These are phyloP conservation scores for Cytospora chrysosperma DNA, from an alignment of 2,329 filamentous ascomycete genomes.

Conservation along the genomic window DNA sequence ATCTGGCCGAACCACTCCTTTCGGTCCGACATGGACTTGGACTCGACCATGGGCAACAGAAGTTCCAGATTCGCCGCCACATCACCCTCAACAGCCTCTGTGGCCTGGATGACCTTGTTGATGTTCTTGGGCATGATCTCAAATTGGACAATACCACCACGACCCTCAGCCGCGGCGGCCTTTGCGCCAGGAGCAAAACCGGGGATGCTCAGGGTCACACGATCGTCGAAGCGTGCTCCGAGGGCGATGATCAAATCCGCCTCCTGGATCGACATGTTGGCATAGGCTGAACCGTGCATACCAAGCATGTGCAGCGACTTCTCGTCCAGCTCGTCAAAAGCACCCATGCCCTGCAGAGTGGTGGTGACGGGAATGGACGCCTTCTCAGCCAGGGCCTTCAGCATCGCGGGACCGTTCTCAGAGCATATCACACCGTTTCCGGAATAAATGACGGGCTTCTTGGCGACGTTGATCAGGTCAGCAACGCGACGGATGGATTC, in stretches of 20 bases:
- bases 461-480: constrained; percentile 78
- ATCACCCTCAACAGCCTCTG: constrained; percentile 92
- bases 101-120: constrained; percentile 98
- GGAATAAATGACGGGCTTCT: constrained; percentile 94
- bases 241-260: constrained; percentile 94
- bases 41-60: constrained; percentile 70
- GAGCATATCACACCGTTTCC: constrained; percentile 84
- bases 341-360: constrained; percentile 89
- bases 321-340: constrained; percentile 87
- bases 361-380: constrained; percentile 91
- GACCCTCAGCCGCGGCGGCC: constrained; percentile 76
- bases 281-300: constrained; percentile 96
- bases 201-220: constrained; percentile 76
- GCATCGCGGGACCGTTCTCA: constrained; percentile 73
- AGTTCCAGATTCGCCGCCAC: constrained; percentile 74
- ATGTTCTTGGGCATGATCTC: constrained; percentile 99
- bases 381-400: constrained; percentile 89
- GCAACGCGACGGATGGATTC: constrained; percentile 75
- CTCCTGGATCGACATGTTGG: constrained; percentile 97
- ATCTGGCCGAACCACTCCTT: constrained; percentile 90
- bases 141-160: constrained; percentile 95
- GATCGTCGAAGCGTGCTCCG: constrained; percentile 92
- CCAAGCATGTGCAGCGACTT: constrained; percentile 98
- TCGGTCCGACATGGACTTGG: constrained; percentile 62
- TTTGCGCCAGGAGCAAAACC: constrained; percentile 91